Conservation (phyloP, 225 moss, liverwort and hornwort species). For the Pseudoscleropodium purum region DNA sequence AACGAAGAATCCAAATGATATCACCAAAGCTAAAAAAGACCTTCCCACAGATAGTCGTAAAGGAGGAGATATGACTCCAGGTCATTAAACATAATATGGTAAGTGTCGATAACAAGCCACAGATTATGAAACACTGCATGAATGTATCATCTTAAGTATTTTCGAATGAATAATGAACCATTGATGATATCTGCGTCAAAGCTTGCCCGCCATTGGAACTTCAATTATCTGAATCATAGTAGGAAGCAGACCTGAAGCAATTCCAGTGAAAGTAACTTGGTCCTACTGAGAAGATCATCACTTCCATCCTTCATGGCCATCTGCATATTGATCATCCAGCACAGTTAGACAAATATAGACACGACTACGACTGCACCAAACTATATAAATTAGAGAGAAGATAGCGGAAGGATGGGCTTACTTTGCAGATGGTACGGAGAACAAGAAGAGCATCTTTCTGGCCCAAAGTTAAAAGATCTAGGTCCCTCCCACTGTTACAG, state of each 20-base stretch:
- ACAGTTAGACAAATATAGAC: background rate
- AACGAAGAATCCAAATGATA: background rate
- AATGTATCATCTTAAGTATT: background rate
- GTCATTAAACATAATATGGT: background rate
- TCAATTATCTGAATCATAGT: background rate
- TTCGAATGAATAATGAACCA: background rate
- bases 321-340: constrained; percentile 23
- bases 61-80: background rate
- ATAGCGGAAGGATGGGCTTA: background rate
- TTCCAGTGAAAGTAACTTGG: constrained; percentile 90
- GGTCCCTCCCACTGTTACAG: constrained; percentile 63
- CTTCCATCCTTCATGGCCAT: constrained; percentile 97
- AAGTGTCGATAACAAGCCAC: background rate
- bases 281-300: constrained; percentile 85
- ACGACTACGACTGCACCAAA: background rate
- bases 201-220: background rate
- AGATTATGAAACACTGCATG: background rate
- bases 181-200: background rate
- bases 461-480: constrained; percentile 69
- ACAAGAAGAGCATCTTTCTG: constrained; percentile 97
- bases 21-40: background rate
- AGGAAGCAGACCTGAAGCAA: constrained; percentile 71
- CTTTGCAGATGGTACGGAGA: constrained; percentile 94
- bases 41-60: background rate
- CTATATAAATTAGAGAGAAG: background rate